Percentiles rank a stretch among this genome's conserved stretches.
Evolutionary conservation across 176 grass and related monocot genomes (phyloP).

Genomic region (Triticum dicoccoides): DNA sequence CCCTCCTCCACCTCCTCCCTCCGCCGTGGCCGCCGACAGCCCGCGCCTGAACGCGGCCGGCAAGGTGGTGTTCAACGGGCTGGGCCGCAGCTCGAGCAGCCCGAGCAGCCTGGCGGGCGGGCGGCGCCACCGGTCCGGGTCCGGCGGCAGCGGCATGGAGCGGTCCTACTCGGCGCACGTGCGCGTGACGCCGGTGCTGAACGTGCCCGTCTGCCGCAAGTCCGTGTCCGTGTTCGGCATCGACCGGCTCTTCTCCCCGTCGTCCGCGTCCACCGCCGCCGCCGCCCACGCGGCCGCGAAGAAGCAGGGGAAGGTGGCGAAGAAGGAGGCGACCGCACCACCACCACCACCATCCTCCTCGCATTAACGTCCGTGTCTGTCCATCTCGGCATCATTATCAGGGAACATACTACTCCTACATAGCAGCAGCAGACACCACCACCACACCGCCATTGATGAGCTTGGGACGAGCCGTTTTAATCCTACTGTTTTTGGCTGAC

Average conservation of each 20-base stretch:
- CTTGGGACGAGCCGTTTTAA: neutral
- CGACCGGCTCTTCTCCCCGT: slow-evolving; percentile 64
- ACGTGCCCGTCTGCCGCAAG: slow-evolving; percentile 88
- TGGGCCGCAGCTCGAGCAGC: slow-evolving; percentile 81
- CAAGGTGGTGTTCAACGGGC: slow-evolving; percentile 87
- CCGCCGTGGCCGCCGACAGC: slow-evolving; percentile 68
- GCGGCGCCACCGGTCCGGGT: slow-evolving; percentile 38
- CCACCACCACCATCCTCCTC: neutral
- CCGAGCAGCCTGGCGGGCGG: slow-evolving; percentile 81
- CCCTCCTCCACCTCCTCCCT: neutral
- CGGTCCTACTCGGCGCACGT: slow-evolving; percentile 95
- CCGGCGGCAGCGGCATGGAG: slow-evolving; percentile 50
- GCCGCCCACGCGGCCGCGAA: neutral
- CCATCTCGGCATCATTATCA: neutral
- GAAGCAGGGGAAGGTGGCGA: slow-evolving; percentile 12
- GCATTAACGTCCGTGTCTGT: neutral
- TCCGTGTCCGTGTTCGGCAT: slow-evolving; percentile 82
- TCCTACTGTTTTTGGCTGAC: neutral
- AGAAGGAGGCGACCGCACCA: neutral
- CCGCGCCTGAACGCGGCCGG: slow-evolving; percentile 85
- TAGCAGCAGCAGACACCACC: neutral
- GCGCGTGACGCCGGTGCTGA: slow-evolving; percentile 74
- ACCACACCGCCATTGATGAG: slow-evolving; percentile 19
- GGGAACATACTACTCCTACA: no score
- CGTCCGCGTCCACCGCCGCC: slow-evolving; percentile 8